Evolutionary conservation across 208 protist genomes (phyloP).

Genomic region (Crithidia thermophila): DNA sequence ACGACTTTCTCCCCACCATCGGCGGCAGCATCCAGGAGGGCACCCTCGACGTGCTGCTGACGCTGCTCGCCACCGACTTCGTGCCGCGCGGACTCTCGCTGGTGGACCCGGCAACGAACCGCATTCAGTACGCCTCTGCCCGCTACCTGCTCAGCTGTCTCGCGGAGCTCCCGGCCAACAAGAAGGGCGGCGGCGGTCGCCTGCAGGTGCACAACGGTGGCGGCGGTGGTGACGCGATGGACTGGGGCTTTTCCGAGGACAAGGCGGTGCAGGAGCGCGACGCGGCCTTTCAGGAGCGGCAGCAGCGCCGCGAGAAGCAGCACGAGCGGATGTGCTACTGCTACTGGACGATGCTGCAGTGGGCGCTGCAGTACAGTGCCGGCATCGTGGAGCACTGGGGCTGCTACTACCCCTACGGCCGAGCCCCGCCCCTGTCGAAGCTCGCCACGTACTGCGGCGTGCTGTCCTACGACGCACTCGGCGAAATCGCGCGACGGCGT

Average conservation of each 20-base stretch:
- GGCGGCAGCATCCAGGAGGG: slow-evolving; percentile 95
- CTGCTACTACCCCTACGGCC: slow-evolving; percentile 87
- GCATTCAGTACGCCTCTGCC: slow-evolving; percentile 72
- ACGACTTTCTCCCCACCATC: slow-evolving; percentile 98
- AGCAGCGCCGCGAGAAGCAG: slow-evolving; percentile 47
- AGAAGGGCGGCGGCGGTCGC: slow-evolving; percentile 11
- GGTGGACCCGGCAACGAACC: slow-evolving; percentile 74
- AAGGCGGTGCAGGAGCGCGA: slow-evolving; percentile 24
- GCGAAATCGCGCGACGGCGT: slow-evolving; percentile 48
- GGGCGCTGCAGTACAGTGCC: slow-evolving; percentile 87
- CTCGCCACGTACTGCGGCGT: slow-evolving; percentile 83
- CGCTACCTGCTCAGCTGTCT: slow-evolving; percentile 83
- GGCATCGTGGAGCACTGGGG: slow-evolving; percentile 86
- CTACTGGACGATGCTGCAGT: slow-evolving; percentile 94
- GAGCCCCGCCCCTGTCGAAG: slow-evolving; percentile 64
- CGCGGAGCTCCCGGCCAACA: slow-evolving; percentile 58
- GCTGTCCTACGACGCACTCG: slow-evolving; percentile 71
- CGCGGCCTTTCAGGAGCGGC: slow-evolving; percentile 35
- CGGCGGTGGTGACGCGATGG: slow-evolving; percentile 15
- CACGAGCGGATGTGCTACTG: slow-evolving; percentile 74
- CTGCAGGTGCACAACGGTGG: slow-evolving; percentile 51
- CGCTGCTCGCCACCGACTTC: slow-evolving; percentile 79
- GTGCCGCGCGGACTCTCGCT: slow-evolving; percentile 71
- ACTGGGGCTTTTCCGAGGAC: slow-evolving; percentile 34
- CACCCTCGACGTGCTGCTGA: slow-evolving; percentile 92